Percentiles rank a stretch among this genome's conserved stretches.
Evolutionary conservation across 1,284 basidiomycete genomes (phyloP).

Genomic region (Pseudozyma thailandica): DNA sequence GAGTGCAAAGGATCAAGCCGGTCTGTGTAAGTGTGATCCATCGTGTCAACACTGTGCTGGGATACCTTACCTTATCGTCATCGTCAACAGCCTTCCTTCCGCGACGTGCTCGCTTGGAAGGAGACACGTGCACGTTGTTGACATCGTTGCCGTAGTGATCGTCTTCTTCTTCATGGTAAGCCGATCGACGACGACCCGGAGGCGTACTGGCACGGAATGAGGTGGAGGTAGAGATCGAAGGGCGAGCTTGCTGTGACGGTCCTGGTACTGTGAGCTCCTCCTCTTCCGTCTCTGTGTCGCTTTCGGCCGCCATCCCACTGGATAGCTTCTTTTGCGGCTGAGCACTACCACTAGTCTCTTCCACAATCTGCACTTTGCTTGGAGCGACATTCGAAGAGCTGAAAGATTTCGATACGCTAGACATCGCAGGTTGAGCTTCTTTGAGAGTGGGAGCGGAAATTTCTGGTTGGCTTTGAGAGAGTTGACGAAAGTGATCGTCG

Average conservation of each 20-base stretch:
- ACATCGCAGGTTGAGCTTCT: not conserved
- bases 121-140: constrained; percentile 24
- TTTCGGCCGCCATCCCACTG: constrained; percentile 1
- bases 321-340: not conserved
- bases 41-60: not conserved
- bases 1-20: not conserved
- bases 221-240: not conserved
- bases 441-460: not conserved
- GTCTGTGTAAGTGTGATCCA: not conserved
- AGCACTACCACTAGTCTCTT: too few relatives aligned
- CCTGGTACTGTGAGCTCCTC: constrained; percentile 18
- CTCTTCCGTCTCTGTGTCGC: constrained; percentile 41
- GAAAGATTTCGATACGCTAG: not conserved
- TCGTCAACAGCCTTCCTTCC: constrained; percentile 9
- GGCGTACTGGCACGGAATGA: not conserved
- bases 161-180: constrained; percentile 10
- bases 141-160: constrained; percentile 10
- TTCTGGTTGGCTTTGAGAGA: constrained; percentile 35
- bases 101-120: constrained; percentile 25
- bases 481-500: constrained; percentile 31
- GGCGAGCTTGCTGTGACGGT: not conserved
- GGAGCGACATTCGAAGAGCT: not conserved
- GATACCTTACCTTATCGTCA: constrained; percentile 25
- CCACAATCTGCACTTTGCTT: not conserved
- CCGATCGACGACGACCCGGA: constrained; percentile 6